Base-by-base conservation (phyloP, 495 filamentous ascomycete species). In the Podospora comata region DNA sequence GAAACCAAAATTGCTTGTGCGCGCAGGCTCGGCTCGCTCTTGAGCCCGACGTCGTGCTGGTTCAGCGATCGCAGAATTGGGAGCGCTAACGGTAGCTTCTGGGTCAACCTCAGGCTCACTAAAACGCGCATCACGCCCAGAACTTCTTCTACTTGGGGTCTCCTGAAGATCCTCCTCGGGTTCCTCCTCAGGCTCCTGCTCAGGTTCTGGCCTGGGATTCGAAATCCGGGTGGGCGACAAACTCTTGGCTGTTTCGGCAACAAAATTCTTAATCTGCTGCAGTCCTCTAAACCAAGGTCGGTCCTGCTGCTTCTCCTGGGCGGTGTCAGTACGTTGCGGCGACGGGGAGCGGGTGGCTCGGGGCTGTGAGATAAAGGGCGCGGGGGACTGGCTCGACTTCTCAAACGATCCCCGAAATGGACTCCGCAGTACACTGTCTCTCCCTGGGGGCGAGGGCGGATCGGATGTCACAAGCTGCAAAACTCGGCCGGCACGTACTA, bases 391-490 rank as follows among this genome's bases (percentile, higher is more conserved):
- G 64, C 71, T 77, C 18, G 71, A 73, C 55, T 71, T 79, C 23
- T 73, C 62, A 11, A 70, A 71, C 4, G 82, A 79, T 23, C 84
- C 79, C 34, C 80, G 81, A 66, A 87, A 87, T 6, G 85, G 85
- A 60, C 85, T 86, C 11, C 83, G 75, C 9, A 87, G 73, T 7
- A 67, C 77, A 65, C 70, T 85, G 74, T 62, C 83, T 73, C 57
- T 64, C 66, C 72, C 80, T 67, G 68, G 75, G 7, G 85, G 83
- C 0, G 84, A 84, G 7, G 84, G 80, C 62, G 79, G 79, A 65
- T 85, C 84, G 4, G 84, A 84, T 55, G 84, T 81, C 19, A 86
- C 79, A 70, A 80, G 78, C 66, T 85, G 84, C 18, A 87, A 76
- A 32, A 78, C 79, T 62, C 80, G 78, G 16, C 85, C 84, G 54